Evolutionary conservation across 1,139 yeast species (phyloP), one percentile per base, ranked within the genome.

Genomic region (Blastobotrys illinoisensis): DNA sequence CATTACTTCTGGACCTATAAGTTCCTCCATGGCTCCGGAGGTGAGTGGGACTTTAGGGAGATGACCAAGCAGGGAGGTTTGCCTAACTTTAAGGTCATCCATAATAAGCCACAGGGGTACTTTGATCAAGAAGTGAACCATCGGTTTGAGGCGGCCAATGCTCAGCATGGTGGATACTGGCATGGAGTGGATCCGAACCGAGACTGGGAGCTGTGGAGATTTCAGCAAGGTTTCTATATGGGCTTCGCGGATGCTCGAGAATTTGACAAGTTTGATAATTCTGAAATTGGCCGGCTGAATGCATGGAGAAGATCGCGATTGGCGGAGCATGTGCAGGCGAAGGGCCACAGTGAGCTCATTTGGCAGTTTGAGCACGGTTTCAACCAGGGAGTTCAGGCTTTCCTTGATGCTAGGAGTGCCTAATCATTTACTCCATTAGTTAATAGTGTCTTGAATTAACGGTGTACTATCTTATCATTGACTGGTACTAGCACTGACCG

Each of bases 341-440:
- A 79, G 56, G 95, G 95, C 2, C 63, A 71, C 2, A 79, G 85
- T 63, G 73, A 54, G 78, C 74, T 65, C 58, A 55, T 82, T 54
- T 91, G 97, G 97, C 96, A 87, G 68, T 91, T 88, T 86, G 88
- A 84, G 40, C 93, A 86, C 61, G 97, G 96, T 0, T 90, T 81
- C 66, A 81, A 80, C 54, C 77, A 79, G 51, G 97, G 89, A 0
- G 61, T 80, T 58, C 62, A 72, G 26, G 66, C 62, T 14, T 56
- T 68, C 55, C 28, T 53, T 46, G 56, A 54, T 21, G 55, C 58
- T 5, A 48, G 50, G n/a, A 45, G 52, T n/a, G 40, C 21, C 14
- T 48, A 47, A 45, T 13, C 32, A n/a, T n/a, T n/a, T n/a, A n/a
- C n/a, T n/a, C n/a, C n/a, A n/a, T n/a, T n/a, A n/a, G n/a, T n/a